These are phyloP conservation scores for Tetrahymena thermophila DNA, from an alignment of 73 alveolate species.

Conservation along the genomic window DNA sequence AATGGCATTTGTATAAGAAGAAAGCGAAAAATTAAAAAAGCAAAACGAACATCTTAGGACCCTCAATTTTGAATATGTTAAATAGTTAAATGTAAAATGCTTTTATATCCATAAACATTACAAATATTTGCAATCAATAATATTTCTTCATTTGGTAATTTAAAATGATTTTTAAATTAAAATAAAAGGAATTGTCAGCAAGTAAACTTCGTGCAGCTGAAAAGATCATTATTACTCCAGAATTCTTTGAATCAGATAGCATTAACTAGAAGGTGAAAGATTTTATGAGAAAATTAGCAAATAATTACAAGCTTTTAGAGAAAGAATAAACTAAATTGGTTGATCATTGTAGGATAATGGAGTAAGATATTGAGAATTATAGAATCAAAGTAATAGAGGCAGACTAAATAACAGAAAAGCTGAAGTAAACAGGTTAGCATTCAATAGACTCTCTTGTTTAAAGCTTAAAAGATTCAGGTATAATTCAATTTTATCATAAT, in stretches of 20 bases:
- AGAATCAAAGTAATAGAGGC: slow-evolving; percentile 30
- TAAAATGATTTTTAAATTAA: not conserved
- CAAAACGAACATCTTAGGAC: slow-evolving; percentile 34
- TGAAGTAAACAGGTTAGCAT: slow-evolving; percentile 15
- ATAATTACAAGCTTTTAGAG: slow-evolving; percentile 27
- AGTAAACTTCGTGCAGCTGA: slow-evolving; percentile 26
- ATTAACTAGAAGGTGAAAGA: slow-evolving; percentile 32
- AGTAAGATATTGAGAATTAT: slow-evolving; percentile 32
- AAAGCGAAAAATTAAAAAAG: slow-evolving; percentile 1
- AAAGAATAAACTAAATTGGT: slow-evolving; percentile 20
- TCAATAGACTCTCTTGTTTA: not conserved
- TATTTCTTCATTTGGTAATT: no score
- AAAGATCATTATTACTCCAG: slow-evolving; percentile 18
- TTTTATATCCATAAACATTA: no score
- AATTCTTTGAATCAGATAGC: slow-evolving; percentile 34
- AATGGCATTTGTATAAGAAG: not conserved
- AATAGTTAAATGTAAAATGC: slow-evolving; percentile 3
- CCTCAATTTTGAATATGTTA: slow-evolving; percentile 26
- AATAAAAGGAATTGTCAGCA: slow-evolving; percentile 7
- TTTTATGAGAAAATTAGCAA: slow-evolving; percentile 33
- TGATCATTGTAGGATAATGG: slow-evolving; percentile 45
- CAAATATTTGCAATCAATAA: no score
- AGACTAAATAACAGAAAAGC: slow-evolving; percentile 27
- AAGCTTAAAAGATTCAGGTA: not conserved
- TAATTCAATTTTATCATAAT: not conserved